Conservation (phyloP, 2,329 filamentous ascomycete genomes). For the Magnaporthales sp. region DNA sequence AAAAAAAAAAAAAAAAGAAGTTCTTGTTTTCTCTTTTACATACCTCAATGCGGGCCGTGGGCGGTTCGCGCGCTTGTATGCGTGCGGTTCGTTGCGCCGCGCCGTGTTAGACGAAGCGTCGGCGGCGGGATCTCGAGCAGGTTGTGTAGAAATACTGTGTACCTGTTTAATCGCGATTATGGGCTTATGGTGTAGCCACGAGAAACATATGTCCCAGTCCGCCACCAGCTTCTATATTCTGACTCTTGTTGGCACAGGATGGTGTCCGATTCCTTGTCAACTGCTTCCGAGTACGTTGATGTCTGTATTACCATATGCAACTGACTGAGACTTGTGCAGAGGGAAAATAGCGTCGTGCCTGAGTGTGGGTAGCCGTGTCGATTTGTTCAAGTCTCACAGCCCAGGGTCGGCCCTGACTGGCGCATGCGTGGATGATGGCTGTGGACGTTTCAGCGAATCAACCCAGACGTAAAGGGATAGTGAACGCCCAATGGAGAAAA, state of each 20-base stretch:
- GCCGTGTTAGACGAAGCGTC: not conserved
- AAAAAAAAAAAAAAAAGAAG: not conserved
- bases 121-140: not conserved
- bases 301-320: not conserved
- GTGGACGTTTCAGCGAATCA: not conserved
- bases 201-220: not conserved
- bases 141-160: not conserved
- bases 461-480: not conserved
- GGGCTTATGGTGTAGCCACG: not conserved
- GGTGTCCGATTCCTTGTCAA: not conserved
- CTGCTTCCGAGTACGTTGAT: not conserved
- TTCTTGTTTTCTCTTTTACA: not conserved
- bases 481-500: not conserved
- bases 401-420: not conserved
- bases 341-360: slow-evolving; percentile 7
- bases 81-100: not conserved
- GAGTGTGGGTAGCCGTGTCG: slow-evolving; percentile 2
- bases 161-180: not conserved
- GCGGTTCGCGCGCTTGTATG: not conserved
- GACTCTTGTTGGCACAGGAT: not conserved
- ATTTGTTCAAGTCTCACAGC: not conserved
- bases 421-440: not conserved
- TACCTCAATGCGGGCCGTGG: not conserved
- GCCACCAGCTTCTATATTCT: not conserved
- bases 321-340: slow-evolving; percentile 8